Evolutionary conservation across 1,284 basidiomycete genomes (phyloP), one percentile per base, ranked within the genome.

Genomic region (Trametes polyzona): DNA sequence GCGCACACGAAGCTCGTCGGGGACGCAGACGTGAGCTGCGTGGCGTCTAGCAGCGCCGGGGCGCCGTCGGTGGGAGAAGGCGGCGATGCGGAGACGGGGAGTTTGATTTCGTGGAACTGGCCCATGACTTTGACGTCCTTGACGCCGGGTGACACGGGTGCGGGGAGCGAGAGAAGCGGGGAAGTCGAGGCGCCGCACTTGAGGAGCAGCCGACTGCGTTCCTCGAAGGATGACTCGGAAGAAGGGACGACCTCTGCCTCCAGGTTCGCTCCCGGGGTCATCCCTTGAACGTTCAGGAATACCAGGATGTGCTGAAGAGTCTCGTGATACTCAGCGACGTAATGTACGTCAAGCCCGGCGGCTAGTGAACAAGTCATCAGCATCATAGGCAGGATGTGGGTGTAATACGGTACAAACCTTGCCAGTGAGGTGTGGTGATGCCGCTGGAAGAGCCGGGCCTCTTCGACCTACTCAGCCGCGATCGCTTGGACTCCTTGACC

Each of bases 271-370:
- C 78, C 80, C 1, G 79, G 73, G 1, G 72, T 74, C 11, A 76
- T 70, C 4, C 81, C 80, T 7, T 76, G 76, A 19, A 82, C 74
- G 14, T 77, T 80, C 48, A 86, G 71, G 69, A 92, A 91, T 8
- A 92, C 80, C 36, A 92, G 78, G 19, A 94, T 80, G 53, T 88
- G 86, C 19, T 86, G 84, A 0, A 95, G 80, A 52, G 84, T 90
- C 68, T 94, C 92, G 69, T 95, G 92, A 67, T 91, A 83, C 70
- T 95, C 93, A 3, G 91, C 92, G 29, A 95, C 81, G 66, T 91
- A 94, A 16, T 77, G 72, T 11, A 91, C 78, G 40, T 87, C 81
- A 39, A 92, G 61, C 9, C 61, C 62, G 41, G 64, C 69, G 66
- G 32, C 17, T 17, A 17, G 24, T 21, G 7, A 47, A 17, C 36